A percentile compares a stretch with the other conserved stretches of the same genome.
phyloP scores from a whole-genome alignment of 106 monocot species.

The Posidonia australis region DNA sequence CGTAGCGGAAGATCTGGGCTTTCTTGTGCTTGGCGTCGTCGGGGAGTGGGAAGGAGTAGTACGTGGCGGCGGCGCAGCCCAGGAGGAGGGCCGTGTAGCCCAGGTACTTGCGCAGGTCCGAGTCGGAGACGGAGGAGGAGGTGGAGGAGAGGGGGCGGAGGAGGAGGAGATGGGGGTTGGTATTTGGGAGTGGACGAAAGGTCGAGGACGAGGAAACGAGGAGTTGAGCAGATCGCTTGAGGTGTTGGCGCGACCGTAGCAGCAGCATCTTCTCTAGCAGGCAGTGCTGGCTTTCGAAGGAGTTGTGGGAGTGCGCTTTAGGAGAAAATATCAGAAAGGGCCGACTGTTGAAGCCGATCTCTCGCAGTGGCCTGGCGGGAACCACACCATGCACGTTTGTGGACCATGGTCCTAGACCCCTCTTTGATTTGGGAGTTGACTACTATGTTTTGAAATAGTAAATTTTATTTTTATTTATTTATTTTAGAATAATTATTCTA shows the following conservation, averaged over 20 bases:
- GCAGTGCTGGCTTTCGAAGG: no score
- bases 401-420: no score
- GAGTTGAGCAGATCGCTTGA: conserved; percentile 13
- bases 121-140: conserved; percentile 38
- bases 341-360: no score
- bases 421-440: no score
- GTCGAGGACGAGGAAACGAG: conserved; percentile 8
- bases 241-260: conserved; percentile 6
- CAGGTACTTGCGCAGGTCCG: conserved; percentile 69
- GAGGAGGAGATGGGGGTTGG: conserved; percentile 18
- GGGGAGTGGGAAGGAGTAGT: conserved; percentile 80
- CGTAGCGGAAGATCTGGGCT: conserved; percentile 80
- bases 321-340: no score
- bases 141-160: conserved; percentile 23
- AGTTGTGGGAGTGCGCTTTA: no score
- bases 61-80: conserved; percentile 77
- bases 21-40: conserved; percentile 77
- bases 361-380: no score
- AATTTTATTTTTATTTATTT: no score
- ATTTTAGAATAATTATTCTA: no score
- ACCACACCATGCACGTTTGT: no score
- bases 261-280: not conserved
- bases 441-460: no score
- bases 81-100: conserved; percentile 70
- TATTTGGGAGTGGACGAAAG: conserved; percentile 4